Conservation (phyloP, 495 filamentous ascomycete species). For the Acidiella bohemica region DNA sequence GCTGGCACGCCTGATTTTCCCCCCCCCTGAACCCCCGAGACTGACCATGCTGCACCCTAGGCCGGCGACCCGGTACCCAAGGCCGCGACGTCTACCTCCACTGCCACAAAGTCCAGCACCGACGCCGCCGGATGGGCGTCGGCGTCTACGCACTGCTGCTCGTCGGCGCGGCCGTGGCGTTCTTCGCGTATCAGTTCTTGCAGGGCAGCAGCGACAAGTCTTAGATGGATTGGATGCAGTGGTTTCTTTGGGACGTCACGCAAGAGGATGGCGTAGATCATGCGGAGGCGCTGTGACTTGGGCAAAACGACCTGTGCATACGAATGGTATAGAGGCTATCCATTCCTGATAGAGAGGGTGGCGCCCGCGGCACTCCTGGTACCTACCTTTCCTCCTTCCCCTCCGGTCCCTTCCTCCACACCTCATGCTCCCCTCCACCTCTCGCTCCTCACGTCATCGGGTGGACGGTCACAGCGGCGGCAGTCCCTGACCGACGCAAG, state of each 20-base stretch:
- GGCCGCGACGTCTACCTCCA: conserved; percentile 34
- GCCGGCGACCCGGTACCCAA: conserved; percentile 73
- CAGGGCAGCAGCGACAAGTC: conserved; percentile 40
- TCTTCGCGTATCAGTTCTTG: conserved; percentile 77
- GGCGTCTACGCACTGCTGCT: conserved; percentile 73
- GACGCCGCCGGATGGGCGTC: conserved; percentile 46
- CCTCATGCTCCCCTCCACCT: too few relatives aligned
- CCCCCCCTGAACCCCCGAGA: too few relatives aligned
- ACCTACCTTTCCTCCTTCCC: too few relatives aligned
- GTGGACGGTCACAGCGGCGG: too few relatives aligned
- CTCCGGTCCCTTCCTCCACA: too few relatives aligned
- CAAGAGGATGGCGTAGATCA: conserved; percentile 7
- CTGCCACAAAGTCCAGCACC: conserved; percentile 33
- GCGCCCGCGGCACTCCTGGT: too few relatives aligned
- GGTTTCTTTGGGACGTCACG: conserved; percentile 5
- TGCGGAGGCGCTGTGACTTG: neutral
- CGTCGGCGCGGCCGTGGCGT: conserved; percentile 63
- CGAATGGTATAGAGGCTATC: too few relatives aligned
- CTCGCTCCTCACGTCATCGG: too few relatives aligned
- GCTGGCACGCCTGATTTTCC: too few relatives aligned
- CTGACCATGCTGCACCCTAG: too few relatives aligned
- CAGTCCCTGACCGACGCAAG: too few relatives aligned
- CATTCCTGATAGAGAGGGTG: too few relatives aligned
- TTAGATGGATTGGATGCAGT: conserved; percentile 11
- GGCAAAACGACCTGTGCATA: neutral